Evolutionary conservation across 208 protist genomes (phyloP).

Genomic region (Polymyxa betae): DNA sequence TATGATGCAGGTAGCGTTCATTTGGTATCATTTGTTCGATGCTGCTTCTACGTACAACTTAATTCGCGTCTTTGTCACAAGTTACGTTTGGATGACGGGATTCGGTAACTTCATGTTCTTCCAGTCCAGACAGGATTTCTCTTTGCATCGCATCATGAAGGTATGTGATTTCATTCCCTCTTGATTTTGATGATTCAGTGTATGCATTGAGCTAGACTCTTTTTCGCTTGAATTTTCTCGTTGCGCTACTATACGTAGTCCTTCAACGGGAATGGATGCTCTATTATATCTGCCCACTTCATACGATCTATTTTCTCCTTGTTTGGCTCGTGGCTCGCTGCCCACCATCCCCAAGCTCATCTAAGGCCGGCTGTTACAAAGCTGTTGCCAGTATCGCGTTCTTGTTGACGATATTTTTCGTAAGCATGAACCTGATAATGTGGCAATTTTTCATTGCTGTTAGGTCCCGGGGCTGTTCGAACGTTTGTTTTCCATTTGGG

Average conservation of each 20-base stretch:
- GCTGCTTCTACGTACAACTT: constrained; percentile 71
- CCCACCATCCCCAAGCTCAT: not conserved
- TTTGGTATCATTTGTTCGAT: constrained; percentile 64
- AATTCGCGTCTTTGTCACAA: constrained; percentile 83
- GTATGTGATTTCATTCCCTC: constrained; percentile 22
- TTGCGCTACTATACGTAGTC: constrained; percentile 73
- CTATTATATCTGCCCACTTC: constrained; percentile 86
- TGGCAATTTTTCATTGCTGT: not conserved
- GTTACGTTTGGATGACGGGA: constrained; percentile 86
- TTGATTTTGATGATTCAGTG: not conserved
- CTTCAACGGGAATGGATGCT: constrained; percentile 81
- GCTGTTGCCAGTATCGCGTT: constrained; percentile 34
- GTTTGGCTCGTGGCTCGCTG: constrained; percentile 72
- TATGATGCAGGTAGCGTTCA: constrained; percentile 62
- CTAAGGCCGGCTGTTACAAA: not conserved
- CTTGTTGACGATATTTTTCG: constrained; percentile 7
- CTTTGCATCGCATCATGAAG: constrained; percentile 70
- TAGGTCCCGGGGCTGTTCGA: constrained; percentile 55
- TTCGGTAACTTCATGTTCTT: constrained; percentile 87
- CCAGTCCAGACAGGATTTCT: constrained; percentile 77
- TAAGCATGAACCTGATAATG: not conserved
- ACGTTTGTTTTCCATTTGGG: constrained; percentile 68
- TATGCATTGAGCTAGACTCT: constrained; percentile 63
- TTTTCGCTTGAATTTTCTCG: constrained; percentile 83
- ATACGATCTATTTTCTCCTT: constrained; percentile 81